Base-by-base conservation (phyloP, 139 green algal genomes). In the Haematococcus sp. region DNA sequence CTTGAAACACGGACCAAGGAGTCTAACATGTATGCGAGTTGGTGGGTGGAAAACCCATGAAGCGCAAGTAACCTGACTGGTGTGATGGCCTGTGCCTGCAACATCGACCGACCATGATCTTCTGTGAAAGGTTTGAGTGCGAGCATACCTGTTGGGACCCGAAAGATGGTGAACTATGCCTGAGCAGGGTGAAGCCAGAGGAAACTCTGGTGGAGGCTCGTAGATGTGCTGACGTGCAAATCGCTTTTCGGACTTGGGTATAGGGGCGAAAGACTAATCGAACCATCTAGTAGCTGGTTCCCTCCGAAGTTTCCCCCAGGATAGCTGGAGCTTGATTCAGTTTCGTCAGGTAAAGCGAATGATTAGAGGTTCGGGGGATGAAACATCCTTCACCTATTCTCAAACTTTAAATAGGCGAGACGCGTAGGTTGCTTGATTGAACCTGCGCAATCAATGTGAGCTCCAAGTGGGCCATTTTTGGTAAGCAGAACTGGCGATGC, bases 251-350 rank as follows among this genome's bases (percentile, higher is more conserved):
- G 88, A 97, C 87, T 95, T 97, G 88, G 89, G 92, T 95, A 97
- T 97, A 95, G 91, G 92, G 91, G 92, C 92, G 92, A 97, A 97
- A 97, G 92, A 97, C 92, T 97, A 97, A 97, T 97, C 91, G 91
- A 97, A 97, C 91, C 89, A 94, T 95, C 81, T 94, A 96, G 90
- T 96, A 96, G 91, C 90, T 96, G 91, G 89, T 96, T 96, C 84
- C 89, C 88, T 93, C 91, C 88, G 90, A 96, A 96, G 89, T 94
- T 94, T 96, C 88, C 90, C 88, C 88, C 88, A 94, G 91, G 87
- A 94, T 93, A 96, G 91, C 89, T 93, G 86, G 86, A 92, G 84
- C 87, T 92, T 76, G 31, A 54, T 40, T 68, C 22, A 68, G 61
- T 68, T 40, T 32, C 33, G 61, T 68, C 61, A 68, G 88, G 89